Evolutionary conservation across 352 stramenopile species (phyloP).

Genomic region (Pythium rhizo-oryzae): DNA sequence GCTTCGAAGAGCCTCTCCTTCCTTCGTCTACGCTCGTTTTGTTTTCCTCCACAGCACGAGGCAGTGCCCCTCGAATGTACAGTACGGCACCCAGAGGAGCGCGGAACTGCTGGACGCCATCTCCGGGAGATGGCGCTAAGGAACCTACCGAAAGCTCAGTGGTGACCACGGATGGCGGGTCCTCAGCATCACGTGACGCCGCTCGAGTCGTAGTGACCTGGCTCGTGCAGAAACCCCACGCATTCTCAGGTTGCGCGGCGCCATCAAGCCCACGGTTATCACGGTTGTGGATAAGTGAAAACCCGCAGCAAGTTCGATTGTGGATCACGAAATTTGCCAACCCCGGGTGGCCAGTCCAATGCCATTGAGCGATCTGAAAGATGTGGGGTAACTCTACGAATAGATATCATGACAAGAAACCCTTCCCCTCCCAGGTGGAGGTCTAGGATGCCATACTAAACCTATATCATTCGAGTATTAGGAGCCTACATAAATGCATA

Average conservation of each 20-base stretch:
- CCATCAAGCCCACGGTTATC: not conserved
- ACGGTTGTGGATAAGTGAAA: constrained; percentile 21
- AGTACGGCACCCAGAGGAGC: no score
- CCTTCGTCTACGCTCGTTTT: no score
- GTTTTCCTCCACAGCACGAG: no score
- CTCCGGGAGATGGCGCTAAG: no score
- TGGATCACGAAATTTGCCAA: constrained; percentile 16
- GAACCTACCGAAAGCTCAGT: no score
- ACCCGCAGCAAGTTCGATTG: not conserved
- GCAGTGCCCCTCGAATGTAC: no score
- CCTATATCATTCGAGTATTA: no score
- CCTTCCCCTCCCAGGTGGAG: not conserved
- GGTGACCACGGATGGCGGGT: not conserved
- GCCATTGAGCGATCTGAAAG: not conserved
- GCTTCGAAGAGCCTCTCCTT: no score
- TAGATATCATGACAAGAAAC: not conserved
- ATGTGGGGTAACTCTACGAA: not conserved
- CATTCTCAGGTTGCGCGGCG: not conserved
- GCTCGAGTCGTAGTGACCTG: not conserved
- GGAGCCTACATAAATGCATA: no score
- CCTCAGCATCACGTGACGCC: not conserved
- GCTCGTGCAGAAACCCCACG: not conserved
- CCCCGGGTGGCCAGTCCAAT: not conserved
- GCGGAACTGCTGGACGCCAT: no score
- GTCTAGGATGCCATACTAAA: no score